Conservation (phyloP, 148 eudicot species). For the Rheum nobile region DNA sequence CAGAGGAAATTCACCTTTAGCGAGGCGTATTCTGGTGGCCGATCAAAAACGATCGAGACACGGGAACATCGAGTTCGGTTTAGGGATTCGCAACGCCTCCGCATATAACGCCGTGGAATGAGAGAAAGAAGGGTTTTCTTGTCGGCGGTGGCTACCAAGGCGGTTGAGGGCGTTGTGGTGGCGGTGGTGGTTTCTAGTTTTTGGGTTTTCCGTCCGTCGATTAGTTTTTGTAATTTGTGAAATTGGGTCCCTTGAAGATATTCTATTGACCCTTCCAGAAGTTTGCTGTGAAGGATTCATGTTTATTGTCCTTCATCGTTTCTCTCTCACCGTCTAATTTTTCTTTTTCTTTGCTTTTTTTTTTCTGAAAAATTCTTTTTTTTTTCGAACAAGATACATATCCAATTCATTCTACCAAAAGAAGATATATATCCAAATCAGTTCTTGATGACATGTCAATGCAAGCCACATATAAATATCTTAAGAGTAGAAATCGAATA, state of each 20-base stretch:
- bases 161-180: neutral
- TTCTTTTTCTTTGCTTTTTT: neutral
- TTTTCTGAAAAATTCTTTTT: too few relatives aligned
- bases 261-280: neutral
- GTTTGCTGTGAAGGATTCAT: neutral
- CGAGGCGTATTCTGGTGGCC: neutral
- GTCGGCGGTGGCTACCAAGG: conserved; percentile 1
- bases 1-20: neutral
- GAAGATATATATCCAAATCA: too few relatives aligned
- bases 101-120: neutral
- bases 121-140: neutral
- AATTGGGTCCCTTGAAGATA: neutral
- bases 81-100: neutral
- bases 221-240: neutral
- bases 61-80: neutral
- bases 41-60: neutral
- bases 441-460: too few relatives aligned
- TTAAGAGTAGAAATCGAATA: too few relatives aligned
- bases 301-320: neutral
- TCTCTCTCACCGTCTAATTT: neutral
- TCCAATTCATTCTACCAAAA: too few relatives aligned
- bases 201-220: neutral
- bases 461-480: too few relatives aligned
- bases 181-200: neutral
- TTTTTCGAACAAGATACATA: too few relatives aligned